These are phyloP conservation scores for Hippophae tibetana DNA, from an alignment of 306 rosid species.

Conservation along the genomic window DNA sequence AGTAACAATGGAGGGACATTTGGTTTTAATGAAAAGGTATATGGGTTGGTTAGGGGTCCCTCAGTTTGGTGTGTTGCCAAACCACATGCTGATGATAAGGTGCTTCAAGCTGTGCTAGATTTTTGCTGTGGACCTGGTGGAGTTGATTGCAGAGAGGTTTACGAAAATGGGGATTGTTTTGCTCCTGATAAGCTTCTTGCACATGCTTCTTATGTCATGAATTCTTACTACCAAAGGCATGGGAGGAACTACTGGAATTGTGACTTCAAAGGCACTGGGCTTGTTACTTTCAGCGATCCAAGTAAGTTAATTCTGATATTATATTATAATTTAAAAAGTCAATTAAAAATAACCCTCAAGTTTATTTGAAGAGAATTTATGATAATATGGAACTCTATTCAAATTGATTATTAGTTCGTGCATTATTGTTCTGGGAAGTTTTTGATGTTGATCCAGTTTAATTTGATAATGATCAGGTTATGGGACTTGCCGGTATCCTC, in stretches of 20 bases:
- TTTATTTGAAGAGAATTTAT: too few species aligned
- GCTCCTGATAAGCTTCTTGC: not conserved
- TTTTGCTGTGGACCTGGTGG: slow-evolving; percentile 4
- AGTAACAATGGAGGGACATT: too few species aligned
- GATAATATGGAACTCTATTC: too few species aligned
- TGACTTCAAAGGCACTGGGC: not conserved
- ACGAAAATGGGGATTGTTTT: slow-evolving; percentile 4
- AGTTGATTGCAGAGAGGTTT: slow-evolving; percentile 6
- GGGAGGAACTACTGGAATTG: not conserved
- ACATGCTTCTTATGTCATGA: not conserved
- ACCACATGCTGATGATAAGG: slow-evolving; percentile 4
- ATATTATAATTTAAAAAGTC: not conserved
- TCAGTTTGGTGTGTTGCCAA: slow-evolving; percentile 10
- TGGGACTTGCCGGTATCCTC: too few species aligned
- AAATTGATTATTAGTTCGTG: too few species aligned
- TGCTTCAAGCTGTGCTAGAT: slow-evolving; percentile 1
- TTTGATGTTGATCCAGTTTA: too few species aligned
- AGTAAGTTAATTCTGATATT: not conserved
- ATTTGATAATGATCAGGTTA: too few species aligned
- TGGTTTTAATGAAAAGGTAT: too few species aligned
- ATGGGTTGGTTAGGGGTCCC: too few species aligned
- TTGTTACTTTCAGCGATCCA: not conserved
- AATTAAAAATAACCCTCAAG: too few species aligned
- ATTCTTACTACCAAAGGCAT: not conserved
- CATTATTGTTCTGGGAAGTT: too few species aligned